These are phyloP conservation scores for Taiozyma onychis DNA, from an alignment of 1,139 yeast species.

Conservation along the genomic window DNA sequence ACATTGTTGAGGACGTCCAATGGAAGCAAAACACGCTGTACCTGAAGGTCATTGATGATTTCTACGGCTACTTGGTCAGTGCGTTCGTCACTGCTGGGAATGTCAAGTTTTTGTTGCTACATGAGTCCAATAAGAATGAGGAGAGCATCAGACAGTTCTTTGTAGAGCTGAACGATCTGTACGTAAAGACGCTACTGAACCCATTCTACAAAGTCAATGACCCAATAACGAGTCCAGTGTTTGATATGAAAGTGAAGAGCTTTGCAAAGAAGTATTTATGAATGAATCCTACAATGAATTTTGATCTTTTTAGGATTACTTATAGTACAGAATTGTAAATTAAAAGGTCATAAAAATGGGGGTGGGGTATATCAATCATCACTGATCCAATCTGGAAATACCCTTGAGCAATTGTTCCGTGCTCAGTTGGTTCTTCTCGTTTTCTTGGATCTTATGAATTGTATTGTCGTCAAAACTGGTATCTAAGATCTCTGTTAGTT, in stretches of 20 bases:
- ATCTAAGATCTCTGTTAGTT: constrained; percentile 22
- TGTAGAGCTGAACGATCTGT: constrained; percentile 78
- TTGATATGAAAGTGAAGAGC: constrained; percentile 68
- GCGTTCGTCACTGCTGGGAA: constrained; percentile 89
- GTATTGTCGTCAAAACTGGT: constrained; percentile 23
- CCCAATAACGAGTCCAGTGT: constrained; percentile 66
- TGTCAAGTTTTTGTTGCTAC: constrained; percentile 73
- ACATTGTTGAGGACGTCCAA: constrained; percentile 82
- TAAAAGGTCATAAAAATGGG: background rate
- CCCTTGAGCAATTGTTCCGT: constrained; percentile 26
- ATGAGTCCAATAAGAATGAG: constrained; percentile 56
- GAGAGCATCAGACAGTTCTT: constrained; percentile 80
- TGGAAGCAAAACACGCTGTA: constrained; percentile 61
- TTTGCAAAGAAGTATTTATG: constrained; percentile 70
- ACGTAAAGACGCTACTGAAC: constrained; percentile 76
- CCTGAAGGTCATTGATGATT: constrained; percentile 76
- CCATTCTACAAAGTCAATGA: constrained; percentile 82
- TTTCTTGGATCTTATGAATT: constrained; percentile 15
- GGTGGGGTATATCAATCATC: background rate
- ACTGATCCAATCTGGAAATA: constrained; percentile 20
- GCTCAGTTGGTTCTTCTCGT: constrained; percentile 19
- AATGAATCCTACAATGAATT: background rate
- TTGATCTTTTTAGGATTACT: background rate
- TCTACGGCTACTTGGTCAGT: constrained; percentile 73
- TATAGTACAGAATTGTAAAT: background rate